A percentile compares a stretch with the other conserved stretches of the same genome.
These are phyloP conservation scores for Nicotiana otophora DNA, from an alignment of 257 asterid genomes.

Conservation along the genomic window DNA sequence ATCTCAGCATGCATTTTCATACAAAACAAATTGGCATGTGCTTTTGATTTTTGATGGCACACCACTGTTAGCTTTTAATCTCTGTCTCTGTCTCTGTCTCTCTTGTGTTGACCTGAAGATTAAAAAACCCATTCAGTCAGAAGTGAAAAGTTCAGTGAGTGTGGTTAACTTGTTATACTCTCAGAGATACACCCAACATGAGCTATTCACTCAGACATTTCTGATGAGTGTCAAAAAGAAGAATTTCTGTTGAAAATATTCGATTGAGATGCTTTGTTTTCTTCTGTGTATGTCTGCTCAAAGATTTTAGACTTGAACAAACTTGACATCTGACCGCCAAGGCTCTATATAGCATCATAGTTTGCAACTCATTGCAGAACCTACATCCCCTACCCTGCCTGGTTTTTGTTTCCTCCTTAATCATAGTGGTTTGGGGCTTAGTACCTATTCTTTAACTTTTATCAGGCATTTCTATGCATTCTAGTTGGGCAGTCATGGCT, in stretches of 20 bases:
- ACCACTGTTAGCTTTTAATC: neutral
- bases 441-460: neutral
- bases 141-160: neutral
- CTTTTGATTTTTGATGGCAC: neutral
- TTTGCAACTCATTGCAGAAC: neutral
- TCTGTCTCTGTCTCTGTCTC: neutral
- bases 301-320: neutral
- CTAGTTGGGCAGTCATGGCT: neutral
- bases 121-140: neutral
- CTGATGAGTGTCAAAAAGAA: neutral
- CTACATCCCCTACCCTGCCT: neutral
- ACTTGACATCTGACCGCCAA: constrained; percentile 1
- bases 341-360: neutral
- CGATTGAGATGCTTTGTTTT: neutral
- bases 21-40: neutral
- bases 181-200: neutral
- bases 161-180: neutral
- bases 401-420: neutral
- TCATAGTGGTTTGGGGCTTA: neutral
- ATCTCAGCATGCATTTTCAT: neutral
- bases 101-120: neutral
- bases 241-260: neutral
- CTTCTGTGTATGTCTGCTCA: neutral
- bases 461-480: neutral
- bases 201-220: neutral